Evolutionary conservation across 2,329 filamentous ascomycete genomes (phyloP), one percentile per base, ranked within the genome.

Genomic region (Aspergillus floridensis): DNA sequence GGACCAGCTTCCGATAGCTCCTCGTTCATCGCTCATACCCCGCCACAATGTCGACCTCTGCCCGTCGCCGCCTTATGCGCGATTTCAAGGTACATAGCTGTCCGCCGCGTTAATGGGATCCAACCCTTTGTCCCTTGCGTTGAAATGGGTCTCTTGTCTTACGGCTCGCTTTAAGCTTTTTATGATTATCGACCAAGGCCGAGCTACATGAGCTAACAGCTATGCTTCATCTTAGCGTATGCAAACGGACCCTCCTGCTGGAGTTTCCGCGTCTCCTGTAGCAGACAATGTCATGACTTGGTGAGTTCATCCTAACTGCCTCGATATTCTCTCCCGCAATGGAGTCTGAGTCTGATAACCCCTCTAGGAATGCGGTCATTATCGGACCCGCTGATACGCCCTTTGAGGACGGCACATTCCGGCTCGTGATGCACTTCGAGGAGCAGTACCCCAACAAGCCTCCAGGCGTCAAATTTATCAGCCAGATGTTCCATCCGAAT

Each of bases 401-500:
- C 1, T 99, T 98, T 72, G 95, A 99, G 78, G 95, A 99, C 76
- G 95, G 95, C 63, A 99, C 95, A 22, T 99, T 99, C 76, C 85
- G 93, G 66, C 88, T 99, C 11, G 93, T 98, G 54, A 98, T 99
- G 93, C 92, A 97, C 74, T 99, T 99, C 69, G 95, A 98, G 74
- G 95, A 99, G 77, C 93, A 96, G 72, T 99, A 99, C 71, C 95
- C 95, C 31, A 99, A 98, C 80, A 98, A 98, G 76, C 95, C 95
- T 5, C 95, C 95, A 0, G 90, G 92, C 35, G 95, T 98, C 79
- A 98, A 98, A 74, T 99, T 99, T 76, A 96, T 99, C 75, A 96
- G 91, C 77, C 88, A 95, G 76, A 99, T 99, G 95, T 99, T 99
- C 77, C 95, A 99, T 71, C 95, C 95, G 19, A 99, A 99, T 73